Evolutionary conservation across 2,329 filamentous ascomycete species (phyloP), one percentile per base, ranked within the genome.

Genomic region (Shiraia bambusicola): DNA sequence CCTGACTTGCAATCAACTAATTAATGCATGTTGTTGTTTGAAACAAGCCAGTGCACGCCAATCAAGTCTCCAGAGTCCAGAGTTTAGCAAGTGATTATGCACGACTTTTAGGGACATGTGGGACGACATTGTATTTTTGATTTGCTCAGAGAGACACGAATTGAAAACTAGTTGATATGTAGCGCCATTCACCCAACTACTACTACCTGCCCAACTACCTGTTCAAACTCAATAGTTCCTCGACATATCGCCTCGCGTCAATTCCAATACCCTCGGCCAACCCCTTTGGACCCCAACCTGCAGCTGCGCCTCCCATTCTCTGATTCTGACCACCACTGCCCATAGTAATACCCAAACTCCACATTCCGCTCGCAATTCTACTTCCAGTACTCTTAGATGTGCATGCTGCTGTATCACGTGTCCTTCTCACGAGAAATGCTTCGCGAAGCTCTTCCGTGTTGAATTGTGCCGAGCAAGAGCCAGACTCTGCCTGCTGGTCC

Each of bases 231-330:
- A 90, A 69, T 41, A 91, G 63, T 1, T 82, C 82, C 64, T 90
- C 86, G 3, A 90, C 81, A 65, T 90, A 90, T 61, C 78, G 79
- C 65, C 83, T 78, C 22, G 86, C 88, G 72, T 91, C 87, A 25
- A 90, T 77, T 0, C 87, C 87, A 49, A 91, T 88, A 0, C 86
- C 87, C 58, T 87, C 83, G 0, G 80, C 82, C 50, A 89, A 66
- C 40, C 78, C 77, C 14, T 76, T 78, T 1, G 82, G 79, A 3
- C 80, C 80, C 79, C 31, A 76, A 56, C 74, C 79, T 72, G 42
- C 75, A 58, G 33, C 68, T 29, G 46, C 70, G 59, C 47, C 70
- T 44, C 55, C 74, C 53, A 60, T 65, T 29, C 49, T 58, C 53
- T 58, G 50, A 32, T 45, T 62, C 49, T 58, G 54, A 2, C 36